Evolutionary conservation across 768 basidiomycete species (phyloP), one percentile per base, ranked within the genome.

Genomic region (Mycena vulgaris): DNA sequence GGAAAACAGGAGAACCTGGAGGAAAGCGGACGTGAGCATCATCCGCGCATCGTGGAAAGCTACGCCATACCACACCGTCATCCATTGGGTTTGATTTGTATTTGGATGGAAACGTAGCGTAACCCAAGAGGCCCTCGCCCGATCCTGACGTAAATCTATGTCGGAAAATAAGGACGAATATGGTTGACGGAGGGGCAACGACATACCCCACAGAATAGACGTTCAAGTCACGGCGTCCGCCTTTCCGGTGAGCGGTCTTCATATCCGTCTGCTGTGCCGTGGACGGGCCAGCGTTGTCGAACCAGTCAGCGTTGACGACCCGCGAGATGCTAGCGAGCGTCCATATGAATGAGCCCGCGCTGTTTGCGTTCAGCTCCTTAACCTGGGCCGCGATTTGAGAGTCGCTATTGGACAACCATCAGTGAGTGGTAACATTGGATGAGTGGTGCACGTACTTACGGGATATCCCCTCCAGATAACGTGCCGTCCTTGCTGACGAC

Each of bases 171-270:
- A 11, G n/a, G 0, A 25, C 9, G 25, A 2, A 30, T n/a, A 45
- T 11, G n/a, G 21, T 16, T 17, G 28, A 33, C 23, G 10, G 21
- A 30, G 14, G 53, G 28, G 8, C n/a, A n/a, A 10, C 10, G 4
- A 75, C 80, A 56, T 72, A 87, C 81, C 87, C 87, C 31, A 88
- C 87, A 40, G 83, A 83, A 79, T 89, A 89, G 60, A 88, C 80
- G 67, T 88, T 89, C 64, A 89, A 81, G 48, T 79, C 83, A 14
- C 74, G 73, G 3, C 75, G 78, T 33, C 75, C 80, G 51, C 89
- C 87, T 57, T 78, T 39, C 45, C 87, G 82, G 31, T 89, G 82
- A 30, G 80, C 59, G 0, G 45, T 75, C 82, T 89, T 89, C 87
- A 89, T 89, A 9, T 77, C 76, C 10, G 80, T 85, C 75, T 89